These are phyloP conservation scores for Apiospora rasikravindrae DNA, from an alignment of 2,329 filamentous ascomycete species.

Conservation along the genomic window DNA sequence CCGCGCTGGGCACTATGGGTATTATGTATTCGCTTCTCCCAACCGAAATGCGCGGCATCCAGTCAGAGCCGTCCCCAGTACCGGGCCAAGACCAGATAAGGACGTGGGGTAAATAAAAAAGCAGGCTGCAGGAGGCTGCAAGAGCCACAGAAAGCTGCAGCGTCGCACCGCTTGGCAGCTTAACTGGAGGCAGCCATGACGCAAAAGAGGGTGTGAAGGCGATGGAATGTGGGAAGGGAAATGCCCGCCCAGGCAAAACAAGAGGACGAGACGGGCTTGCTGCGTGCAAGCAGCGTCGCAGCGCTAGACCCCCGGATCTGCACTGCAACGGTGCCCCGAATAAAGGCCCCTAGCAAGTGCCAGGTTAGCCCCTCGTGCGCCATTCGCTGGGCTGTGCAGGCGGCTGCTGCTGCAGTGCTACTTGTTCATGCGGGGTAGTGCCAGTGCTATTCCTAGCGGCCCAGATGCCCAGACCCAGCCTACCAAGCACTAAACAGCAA, in stretches of 20 bases:
- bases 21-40: constrained; percentile 6
- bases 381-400: background rate
- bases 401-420: background rate
- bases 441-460: background rate
- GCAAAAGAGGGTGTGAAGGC: constrained; percentile 3
- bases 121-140: background rate
- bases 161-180: background rate
- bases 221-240: background rate
- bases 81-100: constrained; percentile 2
- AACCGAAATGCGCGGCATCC: background rate
- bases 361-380: background rate
- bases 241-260: background rate
- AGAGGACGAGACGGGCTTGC: background rate
- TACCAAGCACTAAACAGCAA: background rate
- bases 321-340: constrained; percentile 2
- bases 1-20: constrained; percentile 1
- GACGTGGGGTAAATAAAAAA: background rate
- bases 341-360: background rate
- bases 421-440: constrained; percentile 12
- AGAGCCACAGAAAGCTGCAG: background rate
- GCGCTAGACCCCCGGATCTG: constrained; percentile 13
- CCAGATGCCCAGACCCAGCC: background rate
- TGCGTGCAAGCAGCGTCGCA: background rate
- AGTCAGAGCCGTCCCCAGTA: background rate
- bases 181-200: background rate